phyloP scores from a whole-genome alignment of 2,329 filamentous ascomycete species.

The Rutstroemia sydowiana region DNA sequence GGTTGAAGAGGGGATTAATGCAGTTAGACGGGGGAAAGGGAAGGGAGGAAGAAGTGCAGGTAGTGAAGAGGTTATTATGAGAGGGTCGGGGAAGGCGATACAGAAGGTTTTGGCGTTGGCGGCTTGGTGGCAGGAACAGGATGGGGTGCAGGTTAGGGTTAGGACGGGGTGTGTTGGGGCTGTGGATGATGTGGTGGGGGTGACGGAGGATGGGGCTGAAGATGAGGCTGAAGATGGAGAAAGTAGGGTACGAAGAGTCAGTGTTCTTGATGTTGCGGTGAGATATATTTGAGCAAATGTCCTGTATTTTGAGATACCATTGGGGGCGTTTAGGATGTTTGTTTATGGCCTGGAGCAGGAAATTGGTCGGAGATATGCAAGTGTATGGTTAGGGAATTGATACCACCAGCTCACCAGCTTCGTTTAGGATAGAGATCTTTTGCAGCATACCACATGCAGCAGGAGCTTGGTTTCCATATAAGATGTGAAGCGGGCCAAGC shows the following conservation, averaged over 20 bases:
- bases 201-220: conserved; percentile 10
- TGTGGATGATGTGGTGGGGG: conserved; percentile 28
- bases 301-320: neutral
- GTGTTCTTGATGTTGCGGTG: conserved; percentile 27
- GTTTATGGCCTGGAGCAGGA: too few species aligned
- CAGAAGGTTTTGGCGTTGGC: conserved; percentile 25
- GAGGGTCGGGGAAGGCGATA: conserved; percentile 29
- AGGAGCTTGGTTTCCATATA: too few species aligned
- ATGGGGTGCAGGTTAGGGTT: conserved; percentile 23
- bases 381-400: too few species aligned
- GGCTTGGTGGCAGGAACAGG: conserved; percentile 23
- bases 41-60: conserved; percentile 3
- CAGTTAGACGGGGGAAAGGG: conserved; percentile 11
- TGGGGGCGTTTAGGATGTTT: too few species aligned
- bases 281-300: neutral
- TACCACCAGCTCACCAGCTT: too few species aligned
- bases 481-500: too few species aligned
- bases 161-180: conserved; percentile 29
- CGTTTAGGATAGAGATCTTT: too few species aligned
- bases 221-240: conserved; percentile 15
- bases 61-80: conserved; percentile 25
- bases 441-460: too few species aligned
- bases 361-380: too few species aligned
- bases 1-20: conserved; percentile 17
- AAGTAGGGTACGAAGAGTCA: conserved; percentile 25